Conservation (phyloP, 129 eudicot genomes). For the Ambrosia trifida region DNA sequence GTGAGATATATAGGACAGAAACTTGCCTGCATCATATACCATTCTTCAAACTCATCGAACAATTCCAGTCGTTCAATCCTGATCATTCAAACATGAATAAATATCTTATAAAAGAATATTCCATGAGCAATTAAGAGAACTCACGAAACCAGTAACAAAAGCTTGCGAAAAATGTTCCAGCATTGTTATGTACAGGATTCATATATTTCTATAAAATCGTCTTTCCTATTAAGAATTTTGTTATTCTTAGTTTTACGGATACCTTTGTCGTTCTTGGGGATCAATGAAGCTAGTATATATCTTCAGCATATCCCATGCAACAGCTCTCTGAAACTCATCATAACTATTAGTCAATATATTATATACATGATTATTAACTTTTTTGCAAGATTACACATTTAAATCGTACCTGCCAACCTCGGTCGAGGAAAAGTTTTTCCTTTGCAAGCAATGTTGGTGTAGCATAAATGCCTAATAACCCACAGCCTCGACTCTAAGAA, state of each 20-base stretch:
- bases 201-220: neutral
- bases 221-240: neutral
- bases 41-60: slow-evolving; percentile 99
- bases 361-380: neutral
- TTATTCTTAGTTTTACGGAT: neutral
- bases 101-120: slow-evolving; percentile 17
- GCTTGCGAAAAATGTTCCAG: neutral
- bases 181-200: neutral
- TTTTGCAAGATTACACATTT: neutral
- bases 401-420: slow-evolving; percentile 93
- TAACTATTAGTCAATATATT: slow-evolving; percentile 6
- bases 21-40: slow-evolving; percentile 99
- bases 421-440: slow-evolving; percentile 88
- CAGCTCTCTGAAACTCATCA: slow-evolving; percentile 67
- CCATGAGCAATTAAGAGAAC: slow-evolving; percentile 8
- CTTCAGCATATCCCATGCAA: slow-evolving; percentile 97
- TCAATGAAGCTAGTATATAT: slow-evolving; percentile 79
- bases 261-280: slow-evolving; percentile 91
- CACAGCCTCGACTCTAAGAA: slow-evolving; percentile 92
- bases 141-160: slow-evolving; percentile 4
- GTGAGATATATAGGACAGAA: neutral
- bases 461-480: slow-evolving; percentile 73
- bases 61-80: slow-evolving; percentile 95
- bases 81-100: slow-evolving; percentile 30
- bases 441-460: slow-evolving; percentile 90